Evolutionary conservation across 2,329 filamentous ascomycete genomes (phyloP), one percentile per base, ranked within the genome.

Genomic region (Amylocarpus encephaloides): DNA sequence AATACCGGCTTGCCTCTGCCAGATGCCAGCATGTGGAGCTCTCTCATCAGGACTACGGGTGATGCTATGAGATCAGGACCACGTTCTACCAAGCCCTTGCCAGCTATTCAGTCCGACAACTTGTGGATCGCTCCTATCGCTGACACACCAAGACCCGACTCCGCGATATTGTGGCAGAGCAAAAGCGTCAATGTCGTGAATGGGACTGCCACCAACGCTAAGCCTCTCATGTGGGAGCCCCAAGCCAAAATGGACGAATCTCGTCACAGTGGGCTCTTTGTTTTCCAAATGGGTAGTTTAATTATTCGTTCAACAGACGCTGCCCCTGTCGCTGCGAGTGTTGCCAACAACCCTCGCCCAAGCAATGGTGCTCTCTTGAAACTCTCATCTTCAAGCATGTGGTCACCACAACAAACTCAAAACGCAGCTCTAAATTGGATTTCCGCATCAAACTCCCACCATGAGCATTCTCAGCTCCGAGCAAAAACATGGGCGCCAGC

Each of bases 1-100:
- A 16, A 5, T 1, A 42, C 7, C 29, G 56, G 62, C 5, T 46
- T 62, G n/a, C 53, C 59, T 38, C 60, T 62, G 43, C 60, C 62
- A 11, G 50, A 55, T 6, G 40, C 51, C 13, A 43, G 18, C 38
- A 33, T 54, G 10, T 64, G 62, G 61, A 40, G 52, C 22, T 49
- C 55, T 36, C 48, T 62, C 12, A 16, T 59, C n/a, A 39, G 46
- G 42, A 46, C 56, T 43, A 49, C 48, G 6, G 40, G 57, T 38
- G 51, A 52, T 36, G 16, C 38, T 18, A 30, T 56, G 26, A 48
- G 55, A 51, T 53, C 55, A 0, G 60, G 53, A 38, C 43, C 57
- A 26, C 58, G 49, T 7, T 11, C 41, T 13, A 41, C 47, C 22
- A 26, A 35, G 3, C 16, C 29, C 4, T 22, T 61, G n/a, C 55